Conservation (phyloP, 768 basidiomycete species). For the Baorangia bicolor region DNA sequence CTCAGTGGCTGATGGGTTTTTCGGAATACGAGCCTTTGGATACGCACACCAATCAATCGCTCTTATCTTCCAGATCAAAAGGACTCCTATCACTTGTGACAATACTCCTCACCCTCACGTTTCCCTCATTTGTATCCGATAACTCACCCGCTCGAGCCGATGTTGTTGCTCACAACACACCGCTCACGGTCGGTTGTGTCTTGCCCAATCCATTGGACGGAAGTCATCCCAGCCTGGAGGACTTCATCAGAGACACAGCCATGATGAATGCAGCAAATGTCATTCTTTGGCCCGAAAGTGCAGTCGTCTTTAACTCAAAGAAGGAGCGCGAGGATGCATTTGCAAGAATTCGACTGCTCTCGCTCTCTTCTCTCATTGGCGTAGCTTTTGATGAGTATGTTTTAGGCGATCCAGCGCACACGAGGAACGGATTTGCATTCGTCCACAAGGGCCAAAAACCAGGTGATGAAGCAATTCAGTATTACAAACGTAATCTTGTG, state of each 20-base stretch:
- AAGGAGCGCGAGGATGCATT: slow-evolving; percentile 52
- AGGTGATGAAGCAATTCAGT: slow-evolving; percentile 44
- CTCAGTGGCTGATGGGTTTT: slow-evolving; percentile 56
- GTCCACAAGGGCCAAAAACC: slow-evolving; percentile 40
- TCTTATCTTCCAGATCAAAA: slow-evolving; percentile 23
- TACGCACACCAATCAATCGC: background rate
- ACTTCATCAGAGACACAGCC: slow-evolving; percentile 60
- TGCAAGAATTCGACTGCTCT: slow-evolving; percentile 34
- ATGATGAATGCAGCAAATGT: slow-evolving; percentile 51
- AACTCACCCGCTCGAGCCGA: slow-evolving; percentile 39
- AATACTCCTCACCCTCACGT: slow-evolving; percentile 44
- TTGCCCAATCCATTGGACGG: slow-evolving; percentile 50
- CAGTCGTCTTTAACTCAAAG: slow-evolving; percentile 58
- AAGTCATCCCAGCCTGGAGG: slow-evolving; percentile 48
- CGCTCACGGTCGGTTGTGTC: slow-evolving; percentile 64
- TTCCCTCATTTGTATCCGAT: slow-evolving; percentile 55
- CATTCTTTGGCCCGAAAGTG: slow-evolving; percentile 80
- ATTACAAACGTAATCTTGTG: slow-evolving; percentile 76
- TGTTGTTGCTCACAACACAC: slow-evolving; percentile 49
- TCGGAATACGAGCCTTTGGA: slow-evolving; percentile 17
- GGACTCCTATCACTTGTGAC: slow-evolving; percentile 38
- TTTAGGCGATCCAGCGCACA: slow-evolving; percentile 38
- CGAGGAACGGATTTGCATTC: slow-evolving; percentile 65
- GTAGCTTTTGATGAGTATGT: slow-evolving; percentile 71
- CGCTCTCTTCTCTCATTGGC: slow-evolving; percentile 48